Evolutionary conservation across 2,329 filamentous ascomycete genomes (phyloP).

Genomic region (Paraphaeosphaeria sporulosa): DNA sequence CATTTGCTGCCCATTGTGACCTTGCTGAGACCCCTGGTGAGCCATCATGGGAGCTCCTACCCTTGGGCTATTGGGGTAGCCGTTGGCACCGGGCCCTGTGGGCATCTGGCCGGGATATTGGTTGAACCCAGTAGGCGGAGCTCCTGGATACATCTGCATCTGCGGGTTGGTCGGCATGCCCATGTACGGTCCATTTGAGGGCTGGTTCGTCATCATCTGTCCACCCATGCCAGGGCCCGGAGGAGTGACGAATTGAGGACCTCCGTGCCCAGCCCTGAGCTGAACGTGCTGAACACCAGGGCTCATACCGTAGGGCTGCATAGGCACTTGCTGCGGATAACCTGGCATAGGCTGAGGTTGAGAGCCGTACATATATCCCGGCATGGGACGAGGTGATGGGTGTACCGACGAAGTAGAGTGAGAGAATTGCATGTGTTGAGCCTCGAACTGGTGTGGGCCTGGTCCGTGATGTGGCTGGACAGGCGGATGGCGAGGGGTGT

Average conservation of each 20-base stretch:
- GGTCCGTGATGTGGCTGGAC: conserved; percentile 75
- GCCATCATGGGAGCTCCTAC: conserved; percentile 87
- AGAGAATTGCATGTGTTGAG: conserved; percentile 86
- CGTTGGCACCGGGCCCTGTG: conserved; percentile 70
- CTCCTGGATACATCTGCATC: conserved; percentile 83
- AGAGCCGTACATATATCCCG: conserved; percentile 73
- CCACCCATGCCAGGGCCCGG: conserved; percentile 74
- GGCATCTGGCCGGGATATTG: conserved; percentile 59
- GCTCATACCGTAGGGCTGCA: conserved; percentile 74
- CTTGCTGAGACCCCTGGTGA: conserved; percentile 92
- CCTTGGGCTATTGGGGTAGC: conserved; percentile 83
- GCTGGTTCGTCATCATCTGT: conserved; percentile 82
- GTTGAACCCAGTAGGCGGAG: conserved; percentile 71
- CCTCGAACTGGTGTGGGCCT: conserved; percentile 76
- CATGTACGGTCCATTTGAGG: conserved; percentile 74
- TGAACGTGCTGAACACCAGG: conserved; percentile 74
- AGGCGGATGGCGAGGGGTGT: conserved; percentile 80
- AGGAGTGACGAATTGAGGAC: conserved; percentile 74
- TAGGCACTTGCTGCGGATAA: conserved; percentile 62
- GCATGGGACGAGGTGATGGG: conserved; percentile 80
- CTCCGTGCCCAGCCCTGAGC: conserved; percentile 75
- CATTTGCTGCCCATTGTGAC: conserved; percentile 73
- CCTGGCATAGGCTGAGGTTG: conserved; percentile 62
- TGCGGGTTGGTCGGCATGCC: conserved; percentile 72
- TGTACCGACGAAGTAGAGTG: conserved; percentile 81